A percentile compares a stretch with the other conserved stretches of the same genome.
Conservation (phyloP, 768 basidiomycete genomes). For the Hypholoma sublateritium region DNA sequence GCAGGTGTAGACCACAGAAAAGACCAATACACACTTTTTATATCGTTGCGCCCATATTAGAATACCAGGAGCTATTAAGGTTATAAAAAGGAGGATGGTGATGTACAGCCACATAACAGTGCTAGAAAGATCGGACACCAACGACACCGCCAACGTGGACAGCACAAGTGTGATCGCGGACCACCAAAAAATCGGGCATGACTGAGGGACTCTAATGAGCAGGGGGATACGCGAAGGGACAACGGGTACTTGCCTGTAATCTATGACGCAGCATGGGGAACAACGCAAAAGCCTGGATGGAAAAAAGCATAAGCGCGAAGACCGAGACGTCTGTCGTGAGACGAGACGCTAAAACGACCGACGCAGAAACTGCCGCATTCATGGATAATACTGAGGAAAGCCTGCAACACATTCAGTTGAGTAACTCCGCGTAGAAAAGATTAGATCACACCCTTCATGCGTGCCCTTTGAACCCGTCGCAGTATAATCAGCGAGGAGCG, state of each 20-base stretch:
- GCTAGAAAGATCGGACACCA: slow-evolving; percentile 54
- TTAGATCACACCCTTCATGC: slow-evolving; percentile 55
- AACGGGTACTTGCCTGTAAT: slow-evolving; percentile 50
- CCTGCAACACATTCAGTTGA: slow-evolving; percentile 36
- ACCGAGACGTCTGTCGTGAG: slow-evolving; percentile 81
- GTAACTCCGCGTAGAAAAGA: slow-evolving; percentile 4
- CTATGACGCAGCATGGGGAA: slow-evolving; percentile 79
- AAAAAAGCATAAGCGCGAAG: slow-evolving; percentile 84
- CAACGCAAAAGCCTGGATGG: slow-evolving; percentile 80
- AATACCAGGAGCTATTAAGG: slow-evolving; percentile 71
- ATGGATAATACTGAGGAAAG: slow-evolving; percentile 82
- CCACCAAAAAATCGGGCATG: slow-evolving; percentile 45
- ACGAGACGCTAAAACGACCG: slow-evolving; percentile 91
- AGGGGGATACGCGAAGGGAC: slow-evolving; percentile 12
- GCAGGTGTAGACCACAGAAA: slow-evolving; percentile 12
- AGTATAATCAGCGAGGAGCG: slow-evolving; percentile 82
- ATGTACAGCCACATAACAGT: slow-evolving; percentile 54
- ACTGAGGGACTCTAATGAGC: slow-evolving; percentile 33
- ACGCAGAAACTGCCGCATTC: slow-evolving; percentile 91
- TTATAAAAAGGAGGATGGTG: slow-evolving; percentile 52
- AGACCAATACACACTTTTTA: slow-evolving; percentile 66
- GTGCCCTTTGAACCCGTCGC: slow-evolving; percentile 42
- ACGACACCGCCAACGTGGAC: slow-evolving; percentile 45
- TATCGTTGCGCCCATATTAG: slow-evolving; percentile 85
- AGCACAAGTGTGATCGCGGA: slow-evolving; percentile 53